phyloP scores from a whole-genome alignment of 2,329 filamentous ascomycete species.

The Fusarium foetens region DNA sequence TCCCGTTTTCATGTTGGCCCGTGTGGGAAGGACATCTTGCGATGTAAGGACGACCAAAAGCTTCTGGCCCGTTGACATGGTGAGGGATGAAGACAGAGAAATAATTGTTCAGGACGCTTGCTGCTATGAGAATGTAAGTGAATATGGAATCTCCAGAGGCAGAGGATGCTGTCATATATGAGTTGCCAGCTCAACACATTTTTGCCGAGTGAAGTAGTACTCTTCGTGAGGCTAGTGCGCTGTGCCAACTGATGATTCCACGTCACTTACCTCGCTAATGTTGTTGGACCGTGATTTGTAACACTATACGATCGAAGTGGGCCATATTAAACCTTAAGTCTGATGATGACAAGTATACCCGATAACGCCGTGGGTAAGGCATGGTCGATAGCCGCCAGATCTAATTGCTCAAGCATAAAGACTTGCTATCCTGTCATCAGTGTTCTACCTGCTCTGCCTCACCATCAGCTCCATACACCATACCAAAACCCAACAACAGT shows the following conservation, averaged over 20 bases:
- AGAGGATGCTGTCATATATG: neutral
- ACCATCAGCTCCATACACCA: neutral
- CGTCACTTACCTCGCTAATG: neutral
- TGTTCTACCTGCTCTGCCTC: rapidly evolving
- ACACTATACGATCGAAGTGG: neutral
- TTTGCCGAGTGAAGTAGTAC: neutral
- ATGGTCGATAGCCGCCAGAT: too few species aligned
- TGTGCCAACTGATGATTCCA: neutral
- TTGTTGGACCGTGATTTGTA: neutral
- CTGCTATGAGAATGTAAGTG: neutral
- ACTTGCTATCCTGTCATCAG: neutral
- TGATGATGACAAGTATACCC: neutral
- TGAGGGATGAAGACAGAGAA: rapidly evolving
- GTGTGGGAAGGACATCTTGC: neutral
- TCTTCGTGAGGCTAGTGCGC: neutral
- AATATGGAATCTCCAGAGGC: neutral
- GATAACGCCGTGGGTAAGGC: neutral
- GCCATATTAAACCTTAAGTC: neutral
- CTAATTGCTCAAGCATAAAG: neutral
- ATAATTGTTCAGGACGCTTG: neutral
- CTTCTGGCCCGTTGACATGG: neutral
- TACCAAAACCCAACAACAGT: neutral
- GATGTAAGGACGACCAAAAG: neutral
- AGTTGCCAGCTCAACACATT: neutral
- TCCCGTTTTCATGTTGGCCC: neutral